Conservation (phyloP, 495 filamentous ascomycete species). For the Neurospora sp. region DNA sequence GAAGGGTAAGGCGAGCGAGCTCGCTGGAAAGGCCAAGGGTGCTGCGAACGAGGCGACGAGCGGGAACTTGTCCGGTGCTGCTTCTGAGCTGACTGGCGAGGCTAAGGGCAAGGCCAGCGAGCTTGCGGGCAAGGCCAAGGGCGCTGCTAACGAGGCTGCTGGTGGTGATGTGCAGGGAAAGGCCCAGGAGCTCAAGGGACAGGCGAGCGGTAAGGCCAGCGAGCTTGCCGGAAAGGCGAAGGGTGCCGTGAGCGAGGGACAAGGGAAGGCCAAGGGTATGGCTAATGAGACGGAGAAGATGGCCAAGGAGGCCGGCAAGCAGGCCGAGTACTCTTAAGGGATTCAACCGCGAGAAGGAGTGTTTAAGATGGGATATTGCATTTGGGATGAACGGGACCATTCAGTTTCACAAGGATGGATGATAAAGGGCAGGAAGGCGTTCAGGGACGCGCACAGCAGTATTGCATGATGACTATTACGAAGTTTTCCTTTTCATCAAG, state of each 20-base stretch:
- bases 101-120: slow-evolving; percentile 29
- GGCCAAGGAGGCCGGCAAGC: not conserved
- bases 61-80: slow-evolving; percentile 24
- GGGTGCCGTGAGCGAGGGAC: not conserved
- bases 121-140: slow-evolving; percentile 20
- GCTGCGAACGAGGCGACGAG: slow-evolving; percentile 20
- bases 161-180: slow-evolving; percentile 2
- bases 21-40: slow-evolving; percentile 24
- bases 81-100: slow-evolving; percentile 20
- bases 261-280: not conserved
- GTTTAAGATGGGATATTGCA: not conserved
- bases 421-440: not conserved
- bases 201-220: slow-evolving; percentile 7
- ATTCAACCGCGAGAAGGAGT: not conserved
- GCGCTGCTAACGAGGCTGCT: slow-evolving; percentile 6
- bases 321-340: not conserved
- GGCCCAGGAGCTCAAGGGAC: slow-evolving; percentile 3
- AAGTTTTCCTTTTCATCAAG: not conserved
- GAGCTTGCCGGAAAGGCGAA: not conserved
- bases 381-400: not conserved
- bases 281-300: slow-evolving; percentile 7
- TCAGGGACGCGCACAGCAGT: not conserved
- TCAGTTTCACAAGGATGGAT: not conserved
- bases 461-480: not conserved
- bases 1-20: slow-evolving; percentile 22